Conservation (phyloP, 1,139 yeast genomes). For the Nakaseomyces glabratus region DNA sequence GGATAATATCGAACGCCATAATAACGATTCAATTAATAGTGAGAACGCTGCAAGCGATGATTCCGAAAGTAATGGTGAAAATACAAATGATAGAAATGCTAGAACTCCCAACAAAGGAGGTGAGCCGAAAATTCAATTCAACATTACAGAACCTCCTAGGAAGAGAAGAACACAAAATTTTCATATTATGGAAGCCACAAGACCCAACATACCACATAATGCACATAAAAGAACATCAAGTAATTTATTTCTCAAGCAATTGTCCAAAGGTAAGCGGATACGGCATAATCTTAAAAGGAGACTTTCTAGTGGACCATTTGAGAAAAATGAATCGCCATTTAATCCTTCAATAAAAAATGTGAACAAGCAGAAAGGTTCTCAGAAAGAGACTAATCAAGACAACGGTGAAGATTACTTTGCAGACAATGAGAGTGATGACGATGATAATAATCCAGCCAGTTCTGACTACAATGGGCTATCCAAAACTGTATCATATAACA, state of each 20-base stretch:
- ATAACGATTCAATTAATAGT: too few relatives aligned
- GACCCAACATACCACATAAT: neutral
- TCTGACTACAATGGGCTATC: too few relatives aligned
- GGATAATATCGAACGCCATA: too few relatives aligned
- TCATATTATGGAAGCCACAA: neutral
- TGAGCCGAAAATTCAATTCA: slow-evolving; percentile 24
- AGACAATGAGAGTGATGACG: slow-evolving; percentile 26
- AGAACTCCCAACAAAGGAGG: slow-evolving; percentile 3
- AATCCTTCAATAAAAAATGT: neutral
- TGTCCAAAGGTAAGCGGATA: slow-evolving; percentile 18
- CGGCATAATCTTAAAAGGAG: slow-evolving; percentile 17
- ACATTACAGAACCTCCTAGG: slow-evolving; percentile 22
- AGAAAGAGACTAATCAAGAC: slow-evolving; percentile 16
- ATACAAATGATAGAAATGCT: too few relatives aligned
- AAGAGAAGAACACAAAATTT: slow-evolving; percentile 2
- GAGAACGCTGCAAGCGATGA: too few relatives aligned
- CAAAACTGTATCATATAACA: too few relatives aligned
- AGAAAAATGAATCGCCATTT: slow-evolving; percentile 5
- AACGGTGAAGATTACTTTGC: slow-evolving; percentile 30
- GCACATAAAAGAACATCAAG: slow-evolving; percentile 11
- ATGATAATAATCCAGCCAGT: too few relatives aligned
- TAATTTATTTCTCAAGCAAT: slow-evolving; percentile 12
- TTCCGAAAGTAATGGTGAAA: too few relatives aligned
- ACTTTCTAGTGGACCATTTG: slow-evolving; percentile 15
- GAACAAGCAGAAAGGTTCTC: neutral